phyloP scores from a whole-genome alignment of 768 basidiomycete genomes.

The Pholiota molesta region DNA sequence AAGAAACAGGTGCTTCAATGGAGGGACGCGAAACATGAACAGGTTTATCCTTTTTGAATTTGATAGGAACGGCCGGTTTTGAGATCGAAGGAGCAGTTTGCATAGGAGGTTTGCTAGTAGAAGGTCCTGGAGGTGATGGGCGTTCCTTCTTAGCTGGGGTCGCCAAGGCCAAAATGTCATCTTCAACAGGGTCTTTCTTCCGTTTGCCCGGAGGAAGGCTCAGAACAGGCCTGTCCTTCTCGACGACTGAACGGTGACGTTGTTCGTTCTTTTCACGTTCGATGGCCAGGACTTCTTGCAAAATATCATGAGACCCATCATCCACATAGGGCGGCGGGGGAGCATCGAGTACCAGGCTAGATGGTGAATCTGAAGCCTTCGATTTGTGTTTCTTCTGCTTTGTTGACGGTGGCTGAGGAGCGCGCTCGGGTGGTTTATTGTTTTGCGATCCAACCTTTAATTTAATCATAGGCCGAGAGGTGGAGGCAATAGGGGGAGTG shows the following conservation, averaged over 20 bases:
- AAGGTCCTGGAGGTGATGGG: conserved; percentile 44
- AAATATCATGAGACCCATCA: conserved; percentile 80
- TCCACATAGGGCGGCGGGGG: conserved; percentile 73
- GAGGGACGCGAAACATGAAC: conserved; percentile 23
- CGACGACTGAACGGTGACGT: conserved; percentile 46
- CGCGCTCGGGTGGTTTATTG: conserved; percentile 29
- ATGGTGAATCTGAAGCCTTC: conserved; percentile 39
- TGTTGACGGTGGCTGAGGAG: conserved; percentile 29
- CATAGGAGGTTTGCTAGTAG: conserved; percentile 18
- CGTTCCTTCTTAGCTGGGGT: conserved; percentile 63
- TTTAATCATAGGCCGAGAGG: conserved; percentile 64
- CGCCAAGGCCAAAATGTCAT: conserved; percentile 65
- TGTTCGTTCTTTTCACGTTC: conserved; percentile 68
- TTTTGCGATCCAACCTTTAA: conserved; percentile 58
- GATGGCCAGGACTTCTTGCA: conserved; percentile 82
- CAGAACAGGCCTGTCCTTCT: conserved; percentile 37
- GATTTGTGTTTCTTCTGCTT: conserved; percentile 46
- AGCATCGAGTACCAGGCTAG: conserved; percentile 46
- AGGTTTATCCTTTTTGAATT: conserved; percentile 52
- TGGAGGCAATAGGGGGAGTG: conserved; percentile 31
- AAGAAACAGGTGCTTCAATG: conserved; percentile 39
- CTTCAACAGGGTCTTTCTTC: conserved; percentile 60
- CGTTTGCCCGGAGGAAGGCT: conserved; percentile 56
- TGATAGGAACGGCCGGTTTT: conserved; percentile 28
- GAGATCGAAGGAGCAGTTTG: conserved; percentile 19